These are phyloP conservation scores for Alternaria sp. DNA, from an alignment of 2,329 filamentous ascomycete genomes.

Conservation along the genomic window DNA sequence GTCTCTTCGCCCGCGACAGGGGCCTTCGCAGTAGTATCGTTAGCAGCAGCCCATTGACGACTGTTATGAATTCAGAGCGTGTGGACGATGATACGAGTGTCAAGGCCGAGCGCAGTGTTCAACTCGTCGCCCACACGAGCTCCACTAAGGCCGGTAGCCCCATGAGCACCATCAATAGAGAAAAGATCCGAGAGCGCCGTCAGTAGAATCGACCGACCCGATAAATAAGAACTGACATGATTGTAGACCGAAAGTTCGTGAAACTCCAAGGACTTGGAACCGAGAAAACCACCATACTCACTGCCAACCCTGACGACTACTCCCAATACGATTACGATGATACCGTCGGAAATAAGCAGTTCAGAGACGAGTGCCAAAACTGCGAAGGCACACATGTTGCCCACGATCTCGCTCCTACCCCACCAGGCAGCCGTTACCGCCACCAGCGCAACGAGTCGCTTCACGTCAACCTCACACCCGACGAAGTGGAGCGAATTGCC, in stretches of 20 bases:
- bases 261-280: not conserved
- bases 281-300: not conserved
- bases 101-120: not conserved
- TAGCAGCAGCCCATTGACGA: not conserved
- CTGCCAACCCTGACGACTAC: not conserved
- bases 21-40: not conserved
- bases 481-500: slow-evolving; percentile 24
- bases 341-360: not conserved
- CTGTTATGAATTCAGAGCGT: not conserved
- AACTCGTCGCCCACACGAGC: not conserved
- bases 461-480: slow-evolving; percentile 18
- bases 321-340: not conserved
- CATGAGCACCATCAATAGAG: not conserved
- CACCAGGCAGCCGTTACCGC: not conserved
- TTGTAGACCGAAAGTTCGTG: slow-evolving; percentile 3
- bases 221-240: not conserved
- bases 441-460: slow-evolving; percentile 16
- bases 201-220: not conserved
- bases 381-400: slow-evolving; percentile 1
- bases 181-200: not conserved
- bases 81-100: not conserved
- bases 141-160: not conserved
- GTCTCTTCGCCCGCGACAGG: slow-evolving; percentile 8
- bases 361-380: not conserved
- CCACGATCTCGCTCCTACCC: not conserved